Base-by-base conservation (phyloP, 768 basidiomycete species). In the Lentinula boryana region DNA sequence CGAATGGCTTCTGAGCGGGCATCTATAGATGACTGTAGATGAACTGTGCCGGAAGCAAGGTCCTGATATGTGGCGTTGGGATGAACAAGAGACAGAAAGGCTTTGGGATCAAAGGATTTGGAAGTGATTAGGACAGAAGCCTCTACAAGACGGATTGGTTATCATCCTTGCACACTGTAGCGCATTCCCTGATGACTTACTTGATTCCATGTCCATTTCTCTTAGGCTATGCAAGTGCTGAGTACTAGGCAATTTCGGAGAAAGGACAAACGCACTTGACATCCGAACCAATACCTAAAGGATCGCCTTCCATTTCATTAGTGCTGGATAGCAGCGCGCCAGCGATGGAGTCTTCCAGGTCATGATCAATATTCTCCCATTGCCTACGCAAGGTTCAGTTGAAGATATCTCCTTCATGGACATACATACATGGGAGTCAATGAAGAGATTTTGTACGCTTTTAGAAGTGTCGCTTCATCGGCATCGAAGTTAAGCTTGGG, bases 1-100 rank as follows among this genome's bases (percentile, higher is more conserved):
- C 95, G 81, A 60, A 98, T 88, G n/a, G 95, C 97, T 65, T 95
- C 92, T 1, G 94, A 95, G 48, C 95, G 86, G 1, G 89, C 83
- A 68, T 98, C 95, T 61, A 98, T 88, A 12, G 92, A 89, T 7
- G 84, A 75, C 63, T 85, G 84, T 6, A 98, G 79, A 63, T 87
- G 84, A 0, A 81, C 70, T 31, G 93, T 88, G 3, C 95, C 96
- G 12, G 80, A 74, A 1, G 87, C 84, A 16, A 99, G 81, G 69
- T 97, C 95, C 73, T 94, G 89, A 69, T 94, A 97, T 0, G 93
- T 93, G 3, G 96, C 96, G 66, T 96, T 90, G 3, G 97, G 97
- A 68, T 99, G 95, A 5, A 95, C 86, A 10, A 84, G 84, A 7
- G 93, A 92, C 13, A 99, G 80, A 72, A 97, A 99, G 1, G 85